Base-by-base conservation (phyloP, 495 filamentous ascomycete genomes). In the Bryoglossum gracile region DNA sequence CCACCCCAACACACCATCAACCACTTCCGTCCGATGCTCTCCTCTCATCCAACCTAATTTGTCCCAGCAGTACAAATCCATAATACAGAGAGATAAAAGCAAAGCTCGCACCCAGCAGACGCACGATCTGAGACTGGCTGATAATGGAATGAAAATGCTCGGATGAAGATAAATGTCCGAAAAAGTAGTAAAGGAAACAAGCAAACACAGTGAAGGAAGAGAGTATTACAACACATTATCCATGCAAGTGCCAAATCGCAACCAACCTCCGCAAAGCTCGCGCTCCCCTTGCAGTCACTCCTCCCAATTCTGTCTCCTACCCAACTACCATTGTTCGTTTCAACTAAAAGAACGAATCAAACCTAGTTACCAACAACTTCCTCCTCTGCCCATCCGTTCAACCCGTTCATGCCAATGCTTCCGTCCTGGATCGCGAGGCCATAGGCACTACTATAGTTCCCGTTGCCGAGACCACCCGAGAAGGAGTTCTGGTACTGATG, bases 361-460 rank as follows among this genome's bases (percentile, higher is more conserved):
- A 30, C 21, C 43, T 37, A 57, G 24, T 57, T 53, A 13, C 50
- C 51, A 3, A 51, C 68, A 43, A 75, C 71, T 54, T 78, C 75
- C 62, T 78, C 75, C 57, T 76, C 75, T 32, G 72, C 73, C 69
- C 75, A 77, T 8, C 72, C 73, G 33, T 75, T 76, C 44, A 77
- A 57, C 19, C 66, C 68, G 35, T 57, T 45, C 37, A 51, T 48
- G 17, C 34, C 36, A 45, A 47, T 46, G 4, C 50, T 50, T 22
- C 51, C 50, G 9, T 71, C 70, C 50, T 75, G 69, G 37, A 76
- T 71, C 17, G 68, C 73, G 4, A 78, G 64, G 1, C 73, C 73
- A 25, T 67, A 62, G 17, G 65, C 67, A 39, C 54, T 48, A 36
- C 38, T 73, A 13, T 76, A 67, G 3, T 70, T 71, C 41, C 74